phyloP scores from a whole-genome alignment of 2,329 filamentous ascomycete genomes.

The Tolypocladium nubicola region DNA sequence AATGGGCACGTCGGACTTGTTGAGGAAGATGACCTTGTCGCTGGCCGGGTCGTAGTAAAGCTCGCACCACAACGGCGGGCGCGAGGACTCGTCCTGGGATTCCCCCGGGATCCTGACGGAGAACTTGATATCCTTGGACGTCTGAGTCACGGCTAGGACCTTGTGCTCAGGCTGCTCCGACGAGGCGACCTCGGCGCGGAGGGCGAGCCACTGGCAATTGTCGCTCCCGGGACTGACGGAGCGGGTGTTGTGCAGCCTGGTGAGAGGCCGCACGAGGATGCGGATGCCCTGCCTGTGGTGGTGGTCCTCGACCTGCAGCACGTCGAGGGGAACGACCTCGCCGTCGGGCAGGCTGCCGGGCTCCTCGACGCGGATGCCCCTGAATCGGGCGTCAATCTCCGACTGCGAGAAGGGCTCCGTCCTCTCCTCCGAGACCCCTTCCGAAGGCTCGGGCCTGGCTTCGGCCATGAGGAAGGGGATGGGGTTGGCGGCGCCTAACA shows the following conservation, averaged over 20 bases:
- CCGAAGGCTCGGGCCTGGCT: conserved; percentile 25
- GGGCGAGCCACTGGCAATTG: conserved; percentile 45
- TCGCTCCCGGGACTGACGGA: conserved; percentile 46
- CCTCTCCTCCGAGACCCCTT: conserved; percentile 35
- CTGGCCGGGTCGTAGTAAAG: conserved; percentile 49
- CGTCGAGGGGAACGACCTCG: conserved; percentile 41
- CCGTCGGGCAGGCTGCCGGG: conserved; percentile 23
- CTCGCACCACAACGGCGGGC: conserved; percentile 47
- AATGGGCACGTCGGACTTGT: conserved; percentile 44
- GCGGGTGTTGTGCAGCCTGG: conserved; percentile 37
- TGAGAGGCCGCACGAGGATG: conserved; percentile 45
- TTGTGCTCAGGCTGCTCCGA: conserved; percentile 42
- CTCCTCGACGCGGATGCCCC: conserved; percentile 33
- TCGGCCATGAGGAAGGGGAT: conserved; percentile 31
- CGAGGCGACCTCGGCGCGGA: conserved; percentile 42
- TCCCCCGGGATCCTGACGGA: conserved; percentile 44
- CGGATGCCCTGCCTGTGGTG: conserved; percentile 46
- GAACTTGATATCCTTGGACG: conserved; percentile 49
- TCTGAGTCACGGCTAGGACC: conserved; percentile 50
- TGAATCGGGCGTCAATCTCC: conserved; percentile 41
- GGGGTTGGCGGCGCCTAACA: conserved; percentile 3
- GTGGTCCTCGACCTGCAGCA: conserved; percentile 38
- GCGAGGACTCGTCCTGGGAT: conserved; percentile 27
- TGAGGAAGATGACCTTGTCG: conserved; percentile 46
- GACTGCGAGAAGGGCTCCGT: conserved; percentile 49